Base-by-base conservation (phyloP, 2,329 filamentous ascomycete species). In the Arachnopeziza araneosa region DNA sequence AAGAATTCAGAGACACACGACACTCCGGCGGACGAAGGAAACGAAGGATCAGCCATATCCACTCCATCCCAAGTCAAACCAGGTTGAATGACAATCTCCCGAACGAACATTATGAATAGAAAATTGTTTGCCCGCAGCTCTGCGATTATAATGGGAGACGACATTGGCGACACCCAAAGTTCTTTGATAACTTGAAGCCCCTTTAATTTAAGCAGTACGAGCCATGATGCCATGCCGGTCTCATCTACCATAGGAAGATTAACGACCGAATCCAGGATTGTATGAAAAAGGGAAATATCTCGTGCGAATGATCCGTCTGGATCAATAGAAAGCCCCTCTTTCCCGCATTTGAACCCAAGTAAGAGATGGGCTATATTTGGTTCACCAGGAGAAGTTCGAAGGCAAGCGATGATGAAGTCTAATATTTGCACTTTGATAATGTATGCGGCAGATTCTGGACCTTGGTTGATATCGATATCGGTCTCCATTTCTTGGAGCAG, bases 311-410 rank as follows among this genome's bases (percentile, higher is more conserved):
- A 75, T 54, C 91, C 83, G 26, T 86, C 83, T 1, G 85, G 76
- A 55, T 88, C 81, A 32, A 95, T 77, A 24, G 85, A 85, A 1
- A 98, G 78, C 10, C 82, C 82, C 63, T 86, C 87, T 44, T 88
- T 83, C 51, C 86, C 84, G 68, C 91, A 96, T 59, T 83, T 83
- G 73, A 99, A 97, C 0, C 95, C 95, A 5, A 99, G 84, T 1
- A 99, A 79, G 52, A 96, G 80, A 73, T 99, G 96, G 0, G 93
- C 95, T 66, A 99, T 87, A 1, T 89, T 96, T 4, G 95, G 93
- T 67, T 87, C 84, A 67, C 88, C 83, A 1, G 89, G 87, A 24
- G 87, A 88, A 36, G 88, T 85, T 57, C 83, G 82, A 2, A 99
- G 80, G 70, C 91, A 96, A 58, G 86, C 84, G 67, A 90, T 89